Conservation (phyloP, 208 protist species). For the Phytomonas sp. region DNA sequence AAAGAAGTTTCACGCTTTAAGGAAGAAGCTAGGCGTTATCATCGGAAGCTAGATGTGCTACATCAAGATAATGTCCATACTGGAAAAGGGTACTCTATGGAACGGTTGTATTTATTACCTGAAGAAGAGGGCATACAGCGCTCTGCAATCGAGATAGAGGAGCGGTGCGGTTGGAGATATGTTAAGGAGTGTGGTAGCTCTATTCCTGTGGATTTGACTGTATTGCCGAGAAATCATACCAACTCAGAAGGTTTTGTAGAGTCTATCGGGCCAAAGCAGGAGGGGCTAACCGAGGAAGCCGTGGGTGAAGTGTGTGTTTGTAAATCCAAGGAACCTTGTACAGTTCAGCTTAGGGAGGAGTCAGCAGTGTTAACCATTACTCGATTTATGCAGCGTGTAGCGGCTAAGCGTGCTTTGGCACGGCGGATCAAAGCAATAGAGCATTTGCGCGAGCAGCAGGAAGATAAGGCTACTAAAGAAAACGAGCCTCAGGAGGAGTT, state of each 20-base stretch:
- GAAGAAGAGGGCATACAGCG: constrained; percentile 20
- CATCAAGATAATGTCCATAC: constrained; percentile 15
- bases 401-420: not conserved
- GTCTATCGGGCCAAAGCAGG: not conserved
- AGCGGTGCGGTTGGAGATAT: not conserved
- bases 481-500: not conserved
- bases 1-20: constrained; percentile 14
- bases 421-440: not conserved
- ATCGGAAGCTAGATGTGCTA: constrained; percentile 19
- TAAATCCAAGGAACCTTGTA: not conserved
- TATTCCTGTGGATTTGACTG: not conserved
- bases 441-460: not conserved
- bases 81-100: not conserved
- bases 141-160: constrained; percentile 6
- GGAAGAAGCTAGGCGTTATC: constrained; percentile 34
- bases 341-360: not conserved
- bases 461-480: not conserved
- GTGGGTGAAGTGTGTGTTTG: not conserved
- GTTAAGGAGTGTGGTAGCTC: not conserved
- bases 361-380: not conserved
- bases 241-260: not conserved
- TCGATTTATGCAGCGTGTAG: constrained; percentile 10
- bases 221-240: not conserved
- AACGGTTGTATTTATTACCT: not conserved
- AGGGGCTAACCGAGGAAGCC: not conserved